Base-by-base conservation (phyloP, 1,139 yeast species). In the Nakaseomyces kungkrabaensis region DNA sequence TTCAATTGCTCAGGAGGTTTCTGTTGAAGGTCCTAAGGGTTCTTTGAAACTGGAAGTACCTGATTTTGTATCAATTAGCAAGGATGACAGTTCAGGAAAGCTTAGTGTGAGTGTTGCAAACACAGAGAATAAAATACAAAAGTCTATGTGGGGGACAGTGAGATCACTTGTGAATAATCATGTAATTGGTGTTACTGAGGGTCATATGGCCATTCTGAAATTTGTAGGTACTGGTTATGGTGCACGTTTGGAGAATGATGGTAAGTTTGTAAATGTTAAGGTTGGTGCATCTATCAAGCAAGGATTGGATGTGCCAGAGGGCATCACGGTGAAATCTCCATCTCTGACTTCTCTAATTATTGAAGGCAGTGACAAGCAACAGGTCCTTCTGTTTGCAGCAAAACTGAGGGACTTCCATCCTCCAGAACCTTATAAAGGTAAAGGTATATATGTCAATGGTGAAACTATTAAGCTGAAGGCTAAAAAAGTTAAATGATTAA, bases 341-440 rank as follows among this genome's bases (percentile, higher is more conserved):
- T 77, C 81, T 17, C 96, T 97, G n/a, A 87, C 96, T 17, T 77
- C 96, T 58, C 71, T 94, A 51, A 74, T 92, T 52, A 73, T 94
- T 40, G 95, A 88, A 67, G 98, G 98, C 33, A 72, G 81, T 46
- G 84, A 92, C 69, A 86, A 87, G 68, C 96, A 90, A 68, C 83
- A 83, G 63, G 92, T 94, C 41, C 85, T 82, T 62, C 76, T 84
- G 53, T 86, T 88, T 68, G 98, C 98, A 22, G 96, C 96, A 24
- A 78, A 81, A 51, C 77, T 94, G 58, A 82, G 98, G 68, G 81
- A 79, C 60, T 80, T 79, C 73, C 86, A 88, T 68, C 95, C 95
- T 54, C 99, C 99, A 40, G 99, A 94, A 71, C 97, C 97, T 40
- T 94, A 94, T 69, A 94, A 94, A 71, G 98, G 98, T 65, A 94